phyloP scores from a whole-genome alignment of 192 early-diverging fungal species.

The Glomus cerebriforme region DNA sequence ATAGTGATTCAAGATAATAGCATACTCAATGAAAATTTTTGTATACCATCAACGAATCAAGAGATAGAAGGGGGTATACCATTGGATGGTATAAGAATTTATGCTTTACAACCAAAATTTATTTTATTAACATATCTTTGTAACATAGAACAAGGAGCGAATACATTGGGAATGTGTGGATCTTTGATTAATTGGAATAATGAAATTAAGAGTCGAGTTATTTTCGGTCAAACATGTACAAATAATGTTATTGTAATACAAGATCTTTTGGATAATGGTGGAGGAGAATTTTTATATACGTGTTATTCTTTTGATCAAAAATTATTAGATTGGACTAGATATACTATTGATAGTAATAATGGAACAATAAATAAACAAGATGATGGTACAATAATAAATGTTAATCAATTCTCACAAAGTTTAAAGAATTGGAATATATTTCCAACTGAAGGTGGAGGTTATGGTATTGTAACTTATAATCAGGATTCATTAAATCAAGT shows the following conservation, averaged over 20 bases:
- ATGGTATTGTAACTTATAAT: not conserved
- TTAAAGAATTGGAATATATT: not conserved
- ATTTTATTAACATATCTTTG: not conserved
- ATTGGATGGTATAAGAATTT: not conserved
- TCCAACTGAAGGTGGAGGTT: constrained; percentile 10
- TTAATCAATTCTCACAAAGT: not conserved
- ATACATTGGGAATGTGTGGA: not conserved
- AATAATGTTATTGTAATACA: not conserved
- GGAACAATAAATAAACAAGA: not conserved
- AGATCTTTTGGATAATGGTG: not conserved
- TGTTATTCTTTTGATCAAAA: not conserved
- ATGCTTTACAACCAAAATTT: not conserved
- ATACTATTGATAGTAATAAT: not conserved
- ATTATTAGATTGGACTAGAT: not conserved
- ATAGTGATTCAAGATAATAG: not conserved
- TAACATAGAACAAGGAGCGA: not conserved
- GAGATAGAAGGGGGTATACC: not conserved
- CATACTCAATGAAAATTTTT: not conserved
- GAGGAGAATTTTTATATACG: not conserved
- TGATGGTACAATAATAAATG: not conserved
- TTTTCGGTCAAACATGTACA: not conserved
- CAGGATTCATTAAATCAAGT: not conserved
- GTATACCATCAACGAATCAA: not conserved
- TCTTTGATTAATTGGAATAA: not conserved
- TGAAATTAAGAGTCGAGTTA: not conserved